Evolutionary conservation across 1,139 yeast species (phyloP).

Genomic region (Debaryomyces robertsiae): DNA sequence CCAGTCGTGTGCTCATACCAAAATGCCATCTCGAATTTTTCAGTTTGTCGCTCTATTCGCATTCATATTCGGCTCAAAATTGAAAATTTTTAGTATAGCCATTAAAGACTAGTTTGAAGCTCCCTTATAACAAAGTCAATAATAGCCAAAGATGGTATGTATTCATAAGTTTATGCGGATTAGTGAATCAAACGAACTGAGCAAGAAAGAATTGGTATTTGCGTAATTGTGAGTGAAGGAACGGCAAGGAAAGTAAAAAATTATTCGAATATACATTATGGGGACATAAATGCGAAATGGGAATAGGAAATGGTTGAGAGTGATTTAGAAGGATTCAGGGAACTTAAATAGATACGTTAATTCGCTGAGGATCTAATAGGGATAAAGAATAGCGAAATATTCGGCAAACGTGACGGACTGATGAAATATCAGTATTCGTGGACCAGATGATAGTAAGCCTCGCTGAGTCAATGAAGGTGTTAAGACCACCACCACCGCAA

Average conservation of each 20-base stretch:
- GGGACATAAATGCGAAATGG: too few species aligned
- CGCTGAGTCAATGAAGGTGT: too few species aligned
- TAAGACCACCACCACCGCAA: too few species aligned
- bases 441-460: too few species aligned
- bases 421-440: too few species aligned
- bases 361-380: too few species aligned
- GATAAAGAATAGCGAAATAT: too few species aligned
- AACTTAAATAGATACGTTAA: too few species aligned
- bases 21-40: not conserved
- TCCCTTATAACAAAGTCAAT: constrained; percentile 14
- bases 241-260: not conserved
- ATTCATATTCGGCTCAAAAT: not conserved
- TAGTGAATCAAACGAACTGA: not conserved
- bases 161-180: constrained; percentile 1
- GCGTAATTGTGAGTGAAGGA: not conserved
- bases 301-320: too few species aligned
- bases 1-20: not conserved
- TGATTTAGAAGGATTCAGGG: too few species aligned
- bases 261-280: too few species aligned
- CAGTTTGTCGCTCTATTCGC: constrained; percentile 10
- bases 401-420: too few species aligned
- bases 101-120: constrained; percentile 12
- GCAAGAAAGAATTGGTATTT: not conserved
- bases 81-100: constrained; percentile 8
- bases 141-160: constrained; percentile 30